phyloP scores from a whole-genome alignment of 441 rosid genomes.

The Erodium trifolium region DNA sequence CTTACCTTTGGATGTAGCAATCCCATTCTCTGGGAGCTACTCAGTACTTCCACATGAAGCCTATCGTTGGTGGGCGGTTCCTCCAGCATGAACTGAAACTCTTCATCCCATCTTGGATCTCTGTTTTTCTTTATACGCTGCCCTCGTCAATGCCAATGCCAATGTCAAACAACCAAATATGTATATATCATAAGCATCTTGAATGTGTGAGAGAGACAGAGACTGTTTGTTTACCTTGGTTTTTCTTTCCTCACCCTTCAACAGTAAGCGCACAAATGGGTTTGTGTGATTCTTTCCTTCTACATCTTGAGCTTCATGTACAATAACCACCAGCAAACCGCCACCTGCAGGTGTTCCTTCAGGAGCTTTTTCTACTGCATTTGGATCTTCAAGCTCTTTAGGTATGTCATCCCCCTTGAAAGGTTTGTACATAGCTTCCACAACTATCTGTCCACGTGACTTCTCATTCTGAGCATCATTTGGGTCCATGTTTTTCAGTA shows the following conservation, averaged over 20 bases:
- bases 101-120: conserved; percentile 71
- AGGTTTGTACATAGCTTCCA: conserved; percentile 48
- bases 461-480: conserved; percentile 46
- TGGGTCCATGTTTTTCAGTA: conserved; percentile 53
- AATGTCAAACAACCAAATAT: not conserved
- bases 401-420: conserved; percentile 40
- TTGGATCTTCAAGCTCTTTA: conserved; percentile 28
- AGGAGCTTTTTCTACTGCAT: conserved; percentile 50
- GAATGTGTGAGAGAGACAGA: too few species aligned
- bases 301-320: conserved; percentile 61
- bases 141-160: not conserved
- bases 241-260: conserved; percentile 56
- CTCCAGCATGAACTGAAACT: conserved; percentile 48
- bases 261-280: conserved; percentile 49
- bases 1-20: conserved; percentile 47
- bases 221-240: conserved; percentile 36
- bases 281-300: conserved; percentile 72
- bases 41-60: conserved; percentile 54
- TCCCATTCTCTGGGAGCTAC: conserved; percentile 54
- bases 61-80: conserved; percentile 54
- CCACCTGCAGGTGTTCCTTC: conserved; percentile 59
- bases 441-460: conserved; percentile 46
- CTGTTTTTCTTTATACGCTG: conserved; percentile 57
- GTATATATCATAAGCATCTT: too few species aligned
- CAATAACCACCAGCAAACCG: conserved; percentile 49